phyloP scores from a whole-genome alignment of 768 basidiomycete species.

The Lyophyllum semitale region DNA sequence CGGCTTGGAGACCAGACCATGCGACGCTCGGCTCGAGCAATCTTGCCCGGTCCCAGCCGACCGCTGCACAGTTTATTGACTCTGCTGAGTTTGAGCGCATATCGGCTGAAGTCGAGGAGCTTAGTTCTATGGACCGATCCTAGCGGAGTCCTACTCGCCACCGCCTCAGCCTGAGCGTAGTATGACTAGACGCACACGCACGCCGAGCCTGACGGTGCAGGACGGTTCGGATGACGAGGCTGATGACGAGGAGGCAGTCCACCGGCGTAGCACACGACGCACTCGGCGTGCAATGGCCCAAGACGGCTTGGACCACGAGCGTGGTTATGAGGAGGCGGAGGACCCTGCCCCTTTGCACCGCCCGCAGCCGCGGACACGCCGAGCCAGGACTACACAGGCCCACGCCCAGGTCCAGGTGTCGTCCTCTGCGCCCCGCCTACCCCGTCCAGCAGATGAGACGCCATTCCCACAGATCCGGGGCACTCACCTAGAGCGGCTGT shows the following conservation, averaged over 20 bases:
- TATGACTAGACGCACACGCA: background rate
- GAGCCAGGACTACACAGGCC: slow-evolving; percentile 16
- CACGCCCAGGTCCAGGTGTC: too few species aligned
- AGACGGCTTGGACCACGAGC: too few species aligned
- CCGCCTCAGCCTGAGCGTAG: too few species aligned
- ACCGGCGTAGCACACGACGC: too few species aligned
- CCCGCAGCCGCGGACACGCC: too few species aligned
- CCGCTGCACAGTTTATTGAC: slow-evolving; percentile 47
- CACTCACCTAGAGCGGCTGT: slow-evolving; percentile 73
- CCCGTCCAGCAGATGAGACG: slow-evolving; percentile 31
- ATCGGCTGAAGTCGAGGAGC: slow-evolving; percentile 54
- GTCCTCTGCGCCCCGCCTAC: too few species aligned
- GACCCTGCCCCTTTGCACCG: too few species aligned
- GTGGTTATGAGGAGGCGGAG: too few species aligned
- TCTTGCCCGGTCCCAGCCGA: slow-evolving; percentile 16
- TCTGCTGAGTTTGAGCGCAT: slow-evolving; percentile 64
- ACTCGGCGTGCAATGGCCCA: too few species aligned
- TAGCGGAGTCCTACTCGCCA: too few species aligned
- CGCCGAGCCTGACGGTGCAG: slow-evolving; percentile 11
- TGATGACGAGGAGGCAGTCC: background rate
- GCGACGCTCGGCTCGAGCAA: slow-evolving; percentile 50
- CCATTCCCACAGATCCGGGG: slow-evolving; percentile 87
- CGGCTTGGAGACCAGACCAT: slow-evolving; percentile 42
- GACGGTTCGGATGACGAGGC: slow-evolving; percentile 16
- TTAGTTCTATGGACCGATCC: slow-evolving; percentile 10